A percentile compares a stretch with the other conserved stretches of the same genome.
Evolutionary conservation across 139 green algal species (phyloP).

Genomic region (Spirogloea muscicola): DNA sequence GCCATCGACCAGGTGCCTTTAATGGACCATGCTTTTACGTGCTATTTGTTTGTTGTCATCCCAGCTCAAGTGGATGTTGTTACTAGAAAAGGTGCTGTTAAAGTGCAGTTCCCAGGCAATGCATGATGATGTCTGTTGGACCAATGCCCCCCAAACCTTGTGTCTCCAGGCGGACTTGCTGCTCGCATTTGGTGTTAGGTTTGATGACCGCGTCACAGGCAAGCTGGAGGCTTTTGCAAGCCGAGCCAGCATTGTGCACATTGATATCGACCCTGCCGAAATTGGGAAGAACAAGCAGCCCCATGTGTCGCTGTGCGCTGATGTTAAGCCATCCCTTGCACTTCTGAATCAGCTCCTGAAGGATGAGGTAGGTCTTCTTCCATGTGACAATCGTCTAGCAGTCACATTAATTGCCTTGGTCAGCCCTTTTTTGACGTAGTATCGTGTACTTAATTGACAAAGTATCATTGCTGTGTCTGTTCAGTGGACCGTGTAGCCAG

Average conservation of each 20-base stretch:
- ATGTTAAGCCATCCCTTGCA: conserved; percentile 62
- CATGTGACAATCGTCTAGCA: too few species aligned
- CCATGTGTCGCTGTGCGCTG: conserved; percentile 77
- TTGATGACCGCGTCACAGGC: conserved; percentile 98
- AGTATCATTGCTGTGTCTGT: too few species aligned
- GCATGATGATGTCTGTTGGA: not conserved
- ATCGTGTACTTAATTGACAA: too few species aligned
- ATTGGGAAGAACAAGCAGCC: conserved; percentile 99
- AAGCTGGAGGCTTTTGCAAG: conserved; percentile 94
- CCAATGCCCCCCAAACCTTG: conserved; percentile 12
- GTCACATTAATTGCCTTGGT: too few species aligned
- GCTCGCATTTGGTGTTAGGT: conserved; percentile 94
- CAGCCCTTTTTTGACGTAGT: too few species aligned
- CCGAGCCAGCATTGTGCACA: conserved; percentile 88
- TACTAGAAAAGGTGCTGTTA: too few species aligned
- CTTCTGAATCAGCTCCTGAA: conserved; percentile 60
- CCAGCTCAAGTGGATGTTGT: too few species aligned
- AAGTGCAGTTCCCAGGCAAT: not conserved
- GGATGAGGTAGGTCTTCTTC: conserved; percentile 27
- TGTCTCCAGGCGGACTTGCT: conserved; percentile 92
- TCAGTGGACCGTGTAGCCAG: too few species aligned
- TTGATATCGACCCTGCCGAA: conserved; percentile 98
- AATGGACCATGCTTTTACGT: too few species aligned
- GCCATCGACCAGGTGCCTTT: conserved; percentile 86
- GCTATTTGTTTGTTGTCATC: too few species aligned